A percentile compares a stretch with the other conserved stretches of the same genome.
Evolutionary conservation across 2,329 filamentous ascomycete genomes (phyloP).

Genomic region (Penicillium sp.): DNA sequence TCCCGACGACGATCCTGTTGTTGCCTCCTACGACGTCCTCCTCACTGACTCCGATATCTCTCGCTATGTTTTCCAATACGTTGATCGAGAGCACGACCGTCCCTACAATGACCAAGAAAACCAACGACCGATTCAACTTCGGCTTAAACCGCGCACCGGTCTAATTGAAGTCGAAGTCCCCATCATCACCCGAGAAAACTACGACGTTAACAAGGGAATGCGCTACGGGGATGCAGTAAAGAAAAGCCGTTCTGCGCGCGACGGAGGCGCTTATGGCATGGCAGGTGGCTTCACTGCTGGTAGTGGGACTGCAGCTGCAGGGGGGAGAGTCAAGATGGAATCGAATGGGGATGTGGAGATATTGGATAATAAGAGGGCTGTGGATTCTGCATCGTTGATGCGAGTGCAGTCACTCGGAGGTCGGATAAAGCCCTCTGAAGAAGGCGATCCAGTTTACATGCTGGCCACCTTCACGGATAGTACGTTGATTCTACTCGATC

Average conservation of each 20-base stretch:
- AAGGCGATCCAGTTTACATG: slow-evolving; percentile 77
- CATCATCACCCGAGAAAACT: slow-evolving; percentile 68
- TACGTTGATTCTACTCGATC: slow-evolving; percentile 46
- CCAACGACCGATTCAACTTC: slow-evolving; percentile 67
- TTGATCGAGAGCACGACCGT: slow-evolving; percentile 63
- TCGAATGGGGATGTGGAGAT: slow-evolving; percentile 31
- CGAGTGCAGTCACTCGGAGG: slow-evolving; percentile 83
- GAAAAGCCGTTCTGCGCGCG: slow-evolving; percentile 53
- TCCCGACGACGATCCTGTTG: slow-evolving; percentile 61
- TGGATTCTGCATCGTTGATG: slow-evolving; percentile 56
- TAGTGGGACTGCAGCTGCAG: slow-evolving; percentile 33
- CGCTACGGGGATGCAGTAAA: slow-evolving; percentile 76
- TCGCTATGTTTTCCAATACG: slow-evolving; percentile 84
- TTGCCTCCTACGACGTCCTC: slow-evolving; percentile 78
- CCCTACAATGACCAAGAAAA: slow-evolving; percentile 59
- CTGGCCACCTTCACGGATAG: slow-evolving; percentile 84
- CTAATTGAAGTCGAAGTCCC: slow-evolving; percentile 93
- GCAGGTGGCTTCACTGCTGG: slow-evolving; percentile 72
- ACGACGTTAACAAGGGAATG: slow-evolving; percentile 80
- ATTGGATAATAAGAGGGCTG: slow-evolving; percentile 31
- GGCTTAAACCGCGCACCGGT: slow-evolving; percentile 77
- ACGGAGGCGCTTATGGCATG: slow-evolving; percentile 68
- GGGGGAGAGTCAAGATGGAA: slow-evolving; percentile 29
- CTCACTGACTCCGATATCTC: slow-evolving; percentile 72
- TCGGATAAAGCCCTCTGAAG: slow-evolving; percentile 67